phyloP scores from a whole-genome alignment of 2,329 filamentous ascomycete species.

The Cytospora leucostoma region DNA sequence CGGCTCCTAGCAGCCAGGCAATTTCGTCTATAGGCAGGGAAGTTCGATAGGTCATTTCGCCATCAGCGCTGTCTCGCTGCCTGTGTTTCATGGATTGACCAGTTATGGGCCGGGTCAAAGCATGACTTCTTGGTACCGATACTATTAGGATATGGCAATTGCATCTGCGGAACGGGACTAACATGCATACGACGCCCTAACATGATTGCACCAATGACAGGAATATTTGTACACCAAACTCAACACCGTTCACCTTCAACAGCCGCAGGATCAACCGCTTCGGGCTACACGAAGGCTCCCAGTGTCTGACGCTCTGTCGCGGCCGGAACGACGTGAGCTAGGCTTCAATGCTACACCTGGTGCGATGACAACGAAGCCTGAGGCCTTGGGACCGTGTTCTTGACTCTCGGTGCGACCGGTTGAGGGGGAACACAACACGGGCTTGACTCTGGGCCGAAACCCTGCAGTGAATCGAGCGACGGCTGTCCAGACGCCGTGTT shows the following conservation, averaged over 20 bases:
- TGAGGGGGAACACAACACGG: constrained; percentile 4
- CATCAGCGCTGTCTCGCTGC: constrained; percentile 7
- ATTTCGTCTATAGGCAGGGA: not conserved
- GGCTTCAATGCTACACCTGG: constrained; percentile 9
- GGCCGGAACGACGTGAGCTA: constrained; percentile 1
- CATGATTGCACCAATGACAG: constrained; percentile 3
- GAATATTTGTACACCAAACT: not conserved
- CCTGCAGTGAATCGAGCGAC: constrained; percentile 5
- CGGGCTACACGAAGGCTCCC: constrained; percentile 8
- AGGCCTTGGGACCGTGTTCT: not conserved
- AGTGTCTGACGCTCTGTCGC: constrained; percentile 12
- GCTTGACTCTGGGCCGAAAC: constrained; percentile 1
- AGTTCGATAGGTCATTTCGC: not conserved
- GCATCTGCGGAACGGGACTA: constrained; percentile 3
- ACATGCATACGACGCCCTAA: constrained; percentile 1
- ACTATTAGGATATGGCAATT: not conserved
- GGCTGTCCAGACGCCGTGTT: constrained; percentile 12
- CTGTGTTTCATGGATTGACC: constrained; percentile 9
- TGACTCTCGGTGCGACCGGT: constrained; percentile 13
- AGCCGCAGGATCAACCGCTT: constrained; percentile 5
- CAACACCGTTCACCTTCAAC: not conserved
- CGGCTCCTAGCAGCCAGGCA: constrained; percentile 7
- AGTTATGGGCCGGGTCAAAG: constrained; percentile 3
- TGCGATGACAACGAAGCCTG: constrained; percentile 8
- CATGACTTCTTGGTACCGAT: not conserved